Percentiles rank a stretch among this genome's conserved stretches.
Evolutionary conservation across 2,329 filamentous ascomycete genomes (phyloP).

Genomic region (Epichloe gansuensis): DNA sequence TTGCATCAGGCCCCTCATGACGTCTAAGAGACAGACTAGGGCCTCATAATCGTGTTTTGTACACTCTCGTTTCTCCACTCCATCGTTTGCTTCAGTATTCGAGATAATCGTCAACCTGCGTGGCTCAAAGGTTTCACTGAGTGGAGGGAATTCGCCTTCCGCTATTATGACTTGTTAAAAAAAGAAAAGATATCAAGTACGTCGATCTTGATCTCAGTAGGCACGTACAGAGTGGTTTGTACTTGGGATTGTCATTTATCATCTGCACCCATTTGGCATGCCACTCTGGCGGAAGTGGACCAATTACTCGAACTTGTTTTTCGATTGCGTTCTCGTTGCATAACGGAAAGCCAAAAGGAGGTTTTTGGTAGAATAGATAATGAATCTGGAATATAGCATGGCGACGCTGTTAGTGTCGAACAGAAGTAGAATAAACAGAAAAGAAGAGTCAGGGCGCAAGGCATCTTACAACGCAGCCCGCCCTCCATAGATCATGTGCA

Average conservation of each 20-base stretch:
- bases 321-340: not conserved
- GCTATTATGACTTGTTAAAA: too few species aligned
- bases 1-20: constrained; percentile 3
- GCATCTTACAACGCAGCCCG: constrained; percentile 5
- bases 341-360: not conserved
- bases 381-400: not conserved
- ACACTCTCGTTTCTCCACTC: not conserved
- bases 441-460: not conserved
- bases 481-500: constrained; percentile 7
- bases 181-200: too few species aligned
- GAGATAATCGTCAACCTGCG: not conserved
- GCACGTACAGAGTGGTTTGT: not conserved
- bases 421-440: not conserved
- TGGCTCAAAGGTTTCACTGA: too few species aligned
- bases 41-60: constrained; percentile 3
- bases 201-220: too few species aligned
- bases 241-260: not conserved
- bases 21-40: not conserved
- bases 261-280: not conserved
- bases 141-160: too few species aligned
- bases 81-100: not conserved
- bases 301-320: not conserved
- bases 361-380: not conserved
- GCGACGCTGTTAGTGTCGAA: not conserved
- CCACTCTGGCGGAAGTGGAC: constrained; percentile 1